Percentiles rank a stretch among this genome's conserved stretches.
Conservation (phyloP, 768 basidiomycete genomes). For the Termitomyces sp. region DNA sequence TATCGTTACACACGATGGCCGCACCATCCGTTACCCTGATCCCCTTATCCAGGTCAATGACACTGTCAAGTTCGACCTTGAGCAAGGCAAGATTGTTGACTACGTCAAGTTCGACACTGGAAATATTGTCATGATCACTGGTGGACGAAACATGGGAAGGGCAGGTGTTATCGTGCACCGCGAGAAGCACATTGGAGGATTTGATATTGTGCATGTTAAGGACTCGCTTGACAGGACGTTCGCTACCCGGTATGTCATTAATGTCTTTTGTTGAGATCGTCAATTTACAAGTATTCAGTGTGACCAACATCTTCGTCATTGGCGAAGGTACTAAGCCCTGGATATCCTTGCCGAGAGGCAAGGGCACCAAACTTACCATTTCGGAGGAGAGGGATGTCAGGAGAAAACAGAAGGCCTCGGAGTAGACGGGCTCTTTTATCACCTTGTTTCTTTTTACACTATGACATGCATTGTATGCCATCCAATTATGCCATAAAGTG, state of each 20-base stretch:
- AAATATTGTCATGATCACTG: conserved; percentile 96
- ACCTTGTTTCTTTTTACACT: conserved; percentile 21
- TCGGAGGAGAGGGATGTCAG: conserved; percentile 92
- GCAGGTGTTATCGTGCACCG: conserved; percentile 93
- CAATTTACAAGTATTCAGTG: conserved; percentile 36
- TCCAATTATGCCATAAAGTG: conserved; percentile 22
- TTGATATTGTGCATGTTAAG: conserved; percentile 98
- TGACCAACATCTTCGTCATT: conserved; percentile 97
- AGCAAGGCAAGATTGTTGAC: conserved; percentile 89
- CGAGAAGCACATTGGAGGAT: conserved; percentile 97
- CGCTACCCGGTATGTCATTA: conserved; percentile 79
- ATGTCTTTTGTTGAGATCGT: not conserved
- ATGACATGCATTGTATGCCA: conserved; percentile 39
- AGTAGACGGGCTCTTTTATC: conserved; percentile 40
- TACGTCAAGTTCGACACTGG: conserved; percentile 96
- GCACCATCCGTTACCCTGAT: conserved; percentile 99
- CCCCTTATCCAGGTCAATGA: conserved; percentile 94
- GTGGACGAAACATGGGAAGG: conserved; percentile 99
- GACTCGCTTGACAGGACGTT: conserved; percentile 94
- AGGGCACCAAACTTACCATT: conserved; percentile 97
- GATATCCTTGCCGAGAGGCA: conserved; percentile 96
- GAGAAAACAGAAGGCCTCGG: conserved; percentile 73
- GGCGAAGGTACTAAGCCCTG: conserved; percentile 95
- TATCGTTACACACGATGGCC: conserved; percentile 98
- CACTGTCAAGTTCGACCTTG: conserved; percentile 95